phyloP scores from a whole-genome alignment of 1,139 yeast genomes.

The Sugiyamaella xylanicola region DNA sequence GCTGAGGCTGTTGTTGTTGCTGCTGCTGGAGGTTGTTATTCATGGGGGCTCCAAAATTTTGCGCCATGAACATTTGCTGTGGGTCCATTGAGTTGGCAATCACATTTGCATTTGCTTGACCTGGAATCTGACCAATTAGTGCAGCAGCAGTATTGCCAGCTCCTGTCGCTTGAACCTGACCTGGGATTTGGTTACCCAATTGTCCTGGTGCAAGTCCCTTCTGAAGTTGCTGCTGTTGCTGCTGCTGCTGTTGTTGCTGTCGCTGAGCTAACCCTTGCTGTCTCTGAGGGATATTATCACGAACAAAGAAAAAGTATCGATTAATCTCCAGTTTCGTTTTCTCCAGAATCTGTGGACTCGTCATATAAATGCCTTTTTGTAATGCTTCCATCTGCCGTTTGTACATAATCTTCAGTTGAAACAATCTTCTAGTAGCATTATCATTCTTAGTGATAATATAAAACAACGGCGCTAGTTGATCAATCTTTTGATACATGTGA shows the following conservation, averaged over 20 bases:
- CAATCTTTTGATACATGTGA: constrained; percentile 68
- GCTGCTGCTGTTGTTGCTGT: constrained; percentile 18
- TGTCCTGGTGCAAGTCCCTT: constrained; percentile 4
- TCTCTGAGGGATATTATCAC: constrained; percentile 46
- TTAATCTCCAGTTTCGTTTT: constrained; percentile 72
- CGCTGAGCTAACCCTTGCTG: constrained; percentile 23
- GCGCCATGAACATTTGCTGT: constrained; percentile 16
- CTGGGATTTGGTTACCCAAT: not conserved
- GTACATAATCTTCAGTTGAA: constrained; percentile 79
- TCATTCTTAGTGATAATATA: constrained; percentile 71
- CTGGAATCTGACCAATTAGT: not conserved
- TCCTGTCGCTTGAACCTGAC: not conserved
- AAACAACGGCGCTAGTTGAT: constrained; percentile 75
- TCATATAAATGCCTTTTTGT: constrained; percentile 62
- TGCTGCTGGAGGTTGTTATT: constrained; percentile 6
- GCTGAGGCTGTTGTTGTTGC: constrained; percentile 16
- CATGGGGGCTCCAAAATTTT: constrained; percentile 6
- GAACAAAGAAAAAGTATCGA: constrained; percentile 72
- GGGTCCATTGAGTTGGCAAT: constrained; percentile 9
- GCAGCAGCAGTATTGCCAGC: not conserved
- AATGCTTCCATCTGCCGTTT: constrained; percentile 72
- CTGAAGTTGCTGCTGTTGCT: constrained; percentile 7
- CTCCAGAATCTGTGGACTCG: constrained; percentile 68
- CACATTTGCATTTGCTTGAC: not conserved
- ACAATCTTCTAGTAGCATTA: constrained; percentile 72